Evolutionary conservation across 345 rosid species (phyloP), one percentile per base, ranked within the genome.

Genomic region (Chamaenerion angustifolium): DNA sequence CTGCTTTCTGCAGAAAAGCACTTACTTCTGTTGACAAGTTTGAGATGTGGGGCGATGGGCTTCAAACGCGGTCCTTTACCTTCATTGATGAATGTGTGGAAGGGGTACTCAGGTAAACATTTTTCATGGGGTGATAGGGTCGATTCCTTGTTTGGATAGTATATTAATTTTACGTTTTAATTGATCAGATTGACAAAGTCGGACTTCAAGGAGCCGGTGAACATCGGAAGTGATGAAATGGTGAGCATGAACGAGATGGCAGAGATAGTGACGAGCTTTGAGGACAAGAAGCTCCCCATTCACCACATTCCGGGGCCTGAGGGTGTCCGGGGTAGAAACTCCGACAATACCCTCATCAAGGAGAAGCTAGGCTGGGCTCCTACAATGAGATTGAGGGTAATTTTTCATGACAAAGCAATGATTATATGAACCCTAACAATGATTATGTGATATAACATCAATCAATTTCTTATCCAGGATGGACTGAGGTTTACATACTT

Each of bases 21-120:
- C 48, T 79, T n/a, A 93, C 96, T 12, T 71, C 99, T 16, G 65
- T 62, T 0, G 95, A 84, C 63, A 88, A 73, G 74, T 93, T 93
- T 35, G 99, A 88, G 90, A 88, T 93, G 95, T 93, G 99, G 99
- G 99, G 99, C 61, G 99, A 93, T 49, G 99, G 99, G 50, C 78
- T 77, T 57, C 99, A 88, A 37, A 93, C 96, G 47, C 88, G 96
- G 45, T 92, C 96, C 12, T 93, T 93, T 67, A 93, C 99, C 63
- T 93, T 93, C 78, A 93, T 88, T 13, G 99, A 93, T 79, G 99
- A 93, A 63, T 88, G 99, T 7, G 95, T 93, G 11, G 99, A 93
- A 69, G 96, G 99, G 59, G 96, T 93, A 8, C 90, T 88, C 48
- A 79, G 99, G 96, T 88, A 64, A 64, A 13, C 13, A 12, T 48